Base-by-base conservation (phyloP, 2,329 filamentous ascomycete genomes). In the Nothophaeocryptopus gaeumannii region DNA sequence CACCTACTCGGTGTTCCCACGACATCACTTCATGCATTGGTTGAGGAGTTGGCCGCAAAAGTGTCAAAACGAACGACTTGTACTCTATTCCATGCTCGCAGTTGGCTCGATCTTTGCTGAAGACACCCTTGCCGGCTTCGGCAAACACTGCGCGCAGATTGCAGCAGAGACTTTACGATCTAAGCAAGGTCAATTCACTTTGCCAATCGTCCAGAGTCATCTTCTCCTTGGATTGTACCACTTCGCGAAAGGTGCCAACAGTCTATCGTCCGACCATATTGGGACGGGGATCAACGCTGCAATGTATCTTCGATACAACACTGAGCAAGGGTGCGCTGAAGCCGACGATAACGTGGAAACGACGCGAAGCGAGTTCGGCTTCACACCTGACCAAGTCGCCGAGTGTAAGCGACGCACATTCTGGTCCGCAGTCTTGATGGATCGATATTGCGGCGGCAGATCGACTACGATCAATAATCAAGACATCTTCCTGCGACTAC, bases 381-480 rank as follows among this genome's bases (percentile, higher is more conserved):
- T 69, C 14, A 60, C 61, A 3, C 45, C 45, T 8, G 60, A 66
- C 16, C 67, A 70, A 29, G 78, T 84, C 58, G 77, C 78, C 16
- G 86, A 90, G 67, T 84, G 83, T 59, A 78, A 82, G 52, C 77
- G 85, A 55, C 76, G 86, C 48, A 88, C 84, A 0, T 85, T 88
- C 61, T 90, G 85, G 85, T 80, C 82, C 26, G 78, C 82, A 44
- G 87, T 84, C 58, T 71, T 88, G 58, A 77, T 87, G 66, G 86
- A 89, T 71, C 79, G 84, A 40, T 79, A 85, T 53, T 82, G 70
- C 42, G 70, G 69, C 49, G 69, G 82, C 29, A 69, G 69, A 13
- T 61, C 70, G 5, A 79, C 75, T 40, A 77, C 80, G 53, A 76
- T 88, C 51, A 79, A 81, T 40, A 72, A 79, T 4, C 79, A 85